Evolutionary conservation across 1,139 yeast species (phyloP), one percentile per base, ranked within the genome.

Genomic region (Yamadazyma siamensis): DNA sequence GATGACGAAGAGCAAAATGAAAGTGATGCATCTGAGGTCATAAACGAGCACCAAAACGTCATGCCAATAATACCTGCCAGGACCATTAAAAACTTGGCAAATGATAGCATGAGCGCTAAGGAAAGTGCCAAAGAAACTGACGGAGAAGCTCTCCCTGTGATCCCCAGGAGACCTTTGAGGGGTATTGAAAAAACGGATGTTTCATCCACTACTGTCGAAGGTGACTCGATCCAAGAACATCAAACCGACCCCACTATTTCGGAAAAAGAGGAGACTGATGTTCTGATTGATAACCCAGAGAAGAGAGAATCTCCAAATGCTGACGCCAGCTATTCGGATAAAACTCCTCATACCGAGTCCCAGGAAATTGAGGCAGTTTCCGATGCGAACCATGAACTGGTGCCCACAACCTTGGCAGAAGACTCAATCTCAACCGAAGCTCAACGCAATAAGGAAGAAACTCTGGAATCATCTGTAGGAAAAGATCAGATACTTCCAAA

Each of bases 1-100:
- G 64, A 57, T 10, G 44, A 43, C 23, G 59, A 49, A 8, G 48
- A 35, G 3, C 39, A 35, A 21, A 37, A 32, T 8, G 39, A 33
- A 24, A 23, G 29, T 6, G 23, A n/a, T 18, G 29, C 25, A 18
- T 8, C 11, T 5, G 19, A 19, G 14, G 21, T 4, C 12, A 20
- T 26, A 16, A 4, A 6, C 16, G 4, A 27, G 5, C 5, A 4
- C 20, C 14, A 9, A 19, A 6, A 21, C 26, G 22, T 32, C 4
- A 32, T 32, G 38, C 50, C 51, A 6, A 36, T 38, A 6, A 40
- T 47, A 15, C 53, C 52, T 11, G 29, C 31, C 20, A 35, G 50
- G 25, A 49, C 51, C 4, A 31, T 21, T 10, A 28, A 21, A 13
- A n/a, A 24, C 3, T 10, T 20, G 19, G n/a, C 30, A 16, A 22